A percentile compares a stretch with the other conserved stretches of the same genome.
Conservation (phyloP, 768 basidiomycete species). For the Scleroderma bovista region DNA sequence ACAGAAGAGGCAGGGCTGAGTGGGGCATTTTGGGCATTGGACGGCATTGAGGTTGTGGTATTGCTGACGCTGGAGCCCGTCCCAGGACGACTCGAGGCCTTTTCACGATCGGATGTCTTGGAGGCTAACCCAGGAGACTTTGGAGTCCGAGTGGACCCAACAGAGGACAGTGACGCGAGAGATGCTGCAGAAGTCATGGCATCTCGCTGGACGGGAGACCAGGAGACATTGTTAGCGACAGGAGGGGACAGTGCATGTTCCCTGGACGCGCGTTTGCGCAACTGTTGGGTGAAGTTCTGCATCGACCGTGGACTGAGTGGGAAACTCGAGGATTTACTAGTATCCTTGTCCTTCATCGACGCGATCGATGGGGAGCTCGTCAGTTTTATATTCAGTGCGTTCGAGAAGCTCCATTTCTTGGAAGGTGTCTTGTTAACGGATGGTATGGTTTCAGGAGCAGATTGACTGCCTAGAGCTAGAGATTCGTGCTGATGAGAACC, state of each 20-base stretch:
- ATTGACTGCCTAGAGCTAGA: slow-evolving; percentile 31
- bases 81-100: slow-evolving; percentile 57
- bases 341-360: slow-evolving; percentile 44
- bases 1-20: slow-evolving; percentile 70
- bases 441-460: slow-evolving; percentile 40
- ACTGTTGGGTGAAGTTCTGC: slow-evolving; percentile 54
- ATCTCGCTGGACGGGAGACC: slow-evolving; percentile 67
- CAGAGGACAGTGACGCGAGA: slow-evolving; percentile 66
- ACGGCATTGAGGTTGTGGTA: slow-evolving; percentile 50
- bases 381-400: slow-evolving; percentile 71
- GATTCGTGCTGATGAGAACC: slow-evolving; percentile 36
- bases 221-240: slow-evolving; percentile 40
- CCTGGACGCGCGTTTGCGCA: slow-evolving; percentile 65
- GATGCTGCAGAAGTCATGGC: slow-evolving; percentile 79
- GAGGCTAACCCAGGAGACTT: slow-evolving; percentile 36
- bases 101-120: slow-evolving; percentile 61
- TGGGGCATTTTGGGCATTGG: slow-evolving; percentile 51
- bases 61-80: slow-evolving; percentile 77
- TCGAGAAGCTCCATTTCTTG: slow-evolving; percentile 98
- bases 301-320: slow-evolving; percentile 64
- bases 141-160: slow-evolving; percentile 56
- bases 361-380: slow-evolving; percentile 59
- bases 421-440: slow-evolving; percentile 69
- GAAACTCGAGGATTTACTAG: slow-evolving; percentile 46
- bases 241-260: slow-evolving; percentile 50